Conservation (phyloP, 495 filamentous ascomycete species). For the Penicillium angulare region DNA sequence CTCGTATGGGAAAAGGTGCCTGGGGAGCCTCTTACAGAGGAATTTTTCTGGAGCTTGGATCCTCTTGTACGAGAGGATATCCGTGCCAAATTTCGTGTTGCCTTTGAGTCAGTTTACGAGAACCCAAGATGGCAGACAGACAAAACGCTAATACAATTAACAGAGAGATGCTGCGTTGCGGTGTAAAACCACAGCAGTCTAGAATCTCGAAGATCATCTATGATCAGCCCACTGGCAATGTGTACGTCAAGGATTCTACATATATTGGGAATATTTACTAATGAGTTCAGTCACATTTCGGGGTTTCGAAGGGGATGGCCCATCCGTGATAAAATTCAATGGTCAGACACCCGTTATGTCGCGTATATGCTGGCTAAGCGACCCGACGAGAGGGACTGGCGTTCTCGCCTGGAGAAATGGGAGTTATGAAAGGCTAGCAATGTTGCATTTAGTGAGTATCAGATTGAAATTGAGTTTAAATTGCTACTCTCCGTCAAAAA, state of each 20-base stretch:
- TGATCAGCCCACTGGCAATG: constrained; percentile 13
- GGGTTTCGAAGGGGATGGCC: constrained; percentile 20
- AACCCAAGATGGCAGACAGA: constrained; percentile 2
- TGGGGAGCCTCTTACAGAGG: constrained; percentile 13
- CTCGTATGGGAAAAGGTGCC: constrained; percentile 21
- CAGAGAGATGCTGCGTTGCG: constrained; percentile 16
- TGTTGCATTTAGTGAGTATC: no score
- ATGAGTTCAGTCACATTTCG: constrained; percentile 15
- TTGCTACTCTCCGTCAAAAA: no score
- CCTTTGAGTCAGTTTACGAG: constrained; percentile 13
- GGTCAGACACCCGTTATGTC: constrained; percentile 13
- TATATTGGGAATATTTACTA: constrained; percentile 9
- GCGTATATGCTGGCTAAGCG: constrained; percentile 7
- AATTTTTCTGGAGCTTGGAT: constrained; percentile 21
- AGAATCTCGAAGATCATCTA: constrained; percentile 20
- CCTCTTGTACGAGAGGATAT: constrained; percentile 4
- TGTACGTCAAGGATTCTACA: constrained; percentile 10
- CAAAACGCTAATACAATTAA: constrained; percentile 4
- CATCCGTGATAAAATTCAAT: constrained; percentile 12
- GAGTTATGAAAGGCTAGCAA: no score
- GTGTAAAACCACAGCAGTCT: constrained; percentile 1
- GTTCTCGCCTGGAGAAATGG: constrained; percentile 8
- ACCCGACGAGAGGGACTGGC: constrained; percentile 5
- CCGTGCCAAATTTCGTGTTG: constrained; percentile 12
- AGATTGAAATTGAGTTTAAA: no score